Evolutionary conservation across 164 flowering plant genomes (phyloP), one percentile per base, ranked within the genome.

Genomic region (Chimonanthus praecox): DNA sequence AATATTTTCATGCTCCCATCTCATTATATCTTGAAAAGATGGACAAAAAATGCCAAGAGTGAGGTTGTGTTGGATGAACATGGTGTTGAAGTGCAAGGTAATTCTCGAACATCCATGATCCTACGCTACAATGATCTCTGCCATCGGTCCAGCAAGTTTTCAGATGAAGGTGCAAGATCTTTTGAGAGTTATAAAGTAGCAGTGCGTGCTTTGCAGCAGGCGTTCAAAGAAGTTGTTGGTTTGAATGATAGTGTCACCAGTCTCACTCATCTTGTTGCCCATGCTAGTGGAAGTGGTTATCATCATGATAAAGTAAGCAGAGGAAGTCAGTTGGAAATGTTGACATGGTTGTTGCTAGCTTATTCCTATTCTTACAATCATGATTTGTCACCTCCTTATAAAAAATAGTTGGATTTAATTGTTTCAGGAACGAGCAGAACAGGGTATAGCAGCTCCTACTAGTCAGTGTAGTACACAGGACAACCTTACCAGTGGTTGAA

Each of bases 11-110:
- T 86, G 5, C 80, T 88, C 50, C 94, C 92, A 43, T 69, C 90
- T 64, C 88, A 88, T 83, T 90, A 88, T 73, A 85, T 88, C 44
- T 78, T 88, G 79, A 86, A 78, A 77, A 80, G 95, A 13, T 88
- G 95, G 95, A 90, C 89, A 43, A 83, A 86, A 80, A 86, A 86
- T 84, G 94, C 98, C 10, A 93, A 85, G 79, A 82, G 72, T 80
- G 79, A 78, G 48, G 73, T 70, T 73, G 85, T 78, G 61, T 73
- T 69, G 4, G 91, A 87, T 73, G 94, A 89, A 16, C 84, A 68
- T 10, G 78, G 68, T 71, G 72, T 73, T 51, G 90, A 85, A 18
- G 70, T 81, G 58, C 87, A 88, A 50, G 84, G 84, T 16, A 65
- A 68, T 47, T 68, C 69, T 60, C 84, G 75, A 51, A 92, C 87